Base-by-base conservation (phyloP, 2,329 filamentous ascomycete species). In the Monosporascus sp. region DNA sequence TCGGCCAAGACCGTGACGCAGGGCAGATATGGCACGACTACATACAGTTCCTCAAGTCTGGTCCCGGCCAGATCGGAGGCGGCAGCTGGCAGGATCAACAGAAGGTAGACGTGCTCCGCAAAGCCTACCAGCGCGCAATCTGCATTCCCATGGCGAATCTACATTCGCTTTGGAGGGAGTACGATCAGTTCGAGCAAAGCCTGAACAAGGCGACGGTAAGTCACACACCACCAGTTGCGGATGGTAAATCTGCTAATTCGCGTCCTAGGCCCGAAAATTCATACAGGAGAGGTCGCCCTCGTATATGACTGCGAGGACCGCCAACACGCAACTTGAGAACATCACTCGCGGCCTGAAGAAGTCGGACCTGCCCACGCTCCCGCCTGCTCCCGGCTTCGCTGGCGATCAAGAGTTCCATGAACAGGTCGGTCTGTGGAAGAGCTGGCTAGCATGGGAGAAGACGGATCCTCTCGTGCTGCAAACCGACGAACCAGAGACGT, bases 361-460 rank as follows among this genome's bases (percentile, higher is more conserved):
- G 45, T 89, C 84, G 3, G 92, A 89, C 5, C 74, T 96, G 1
- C 91, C 95, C 3, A 82, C 84, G 9, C 75, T 99, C 2, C 91
- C 93, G 2, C 93, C 94, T 7, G 85, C 88, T 5, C 84, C 85
- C 45, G 93, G 92, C 1, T 97, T 91, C 64, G 88, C 94, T 51
- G 94, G 94, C 2, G 85, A 96, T 56, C 80, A 86, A 24, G 91
- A 96, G 58, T 99, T 89, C 66, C 77, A 83, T 59, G 81, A 87
- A 48, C 95, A 99, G 70, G 86, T 96, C 46, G 84, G 89, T 48
- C 77, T 94, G 28, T 99, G 94, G 94, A 91, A 91, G 68, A 86
- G 82, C 60, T 99, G 95, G 94, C 88, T 99, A 60, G 78, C 86
- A 5, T 99, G 92, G 91, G 94, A 99, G 72, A 96, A 93, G 71